These are phyloP conservation scores for Globisporangium orthogonon DNA, from an alignment of 352 stramenopile genomes.

Conservation along the genomic window DNA sequence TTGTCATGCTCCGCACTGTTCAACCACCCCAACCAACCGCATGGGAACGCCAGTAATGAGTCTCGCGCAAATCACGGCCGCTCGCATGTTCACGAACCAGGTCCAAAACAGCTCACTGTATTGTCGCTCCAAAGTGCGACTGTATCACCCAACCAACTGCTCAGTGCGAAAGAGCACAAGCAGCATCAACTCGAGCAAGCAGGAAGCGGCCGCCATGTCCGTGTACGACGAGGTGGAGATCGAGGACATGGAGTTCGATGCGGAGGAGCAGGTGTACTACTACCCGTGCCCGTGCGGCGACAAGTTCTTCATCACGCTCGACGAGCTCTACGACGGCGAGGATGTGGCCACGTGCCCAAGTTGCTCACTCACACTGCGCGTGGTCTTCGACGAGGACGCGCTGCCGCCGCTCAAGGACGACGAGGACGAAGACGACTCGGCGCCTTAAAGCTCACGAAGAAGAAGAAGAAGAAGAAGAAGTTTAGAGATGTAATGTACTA, in stretches of 20 bases:
- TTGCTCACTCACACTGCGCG: slow-evolving; percentile 94
- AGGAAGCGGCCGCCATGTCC: slow-evolving; percentile 36
- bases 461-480: neutral
- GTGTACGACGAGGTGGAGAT: slow-evolving; percentile 99
- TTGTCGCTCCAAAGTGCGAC: too few species aligned
- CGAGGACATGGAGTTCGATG: slow-evolving; percentile 96
- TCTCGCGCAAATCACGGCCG: too few species aligned
- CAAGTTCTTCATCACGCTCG: slow-evolving; percentile 83
- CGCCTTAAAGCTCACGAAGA: too few species aligned
- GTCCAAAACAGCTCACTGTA: too few species aligned
- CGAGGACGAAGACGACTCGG: slow-evolving; percentile 1
- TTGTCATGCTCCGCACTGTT: too few species aligned
- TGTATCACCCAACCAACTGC: too few species aligned
- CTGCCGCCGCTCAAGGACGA: slow-evolving; percentile 69
- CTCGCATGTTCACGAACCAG: too few species aligned
- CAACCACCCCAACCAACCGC: too few species aligned
- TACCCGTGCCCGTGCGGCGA: slow-evolving; percentile 98
- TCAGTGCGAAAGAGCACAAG: too few species aligned
- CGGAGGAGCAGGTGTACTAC: slow-evolving; percentile 91
- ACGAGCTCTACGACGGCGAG: slow-evolving; percentile 92
- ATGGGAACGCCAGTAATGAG: too few species aligned
- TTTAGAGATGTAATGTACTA: slow-evolving; percentile 10
- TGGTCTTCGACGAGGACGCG: slow-evolving; percentile 93
- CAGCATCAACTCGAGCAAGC: too few species aligned
- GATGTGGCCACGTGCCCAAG: slow-evolving; percentile 96